Evolutionary conservation across 2,329 filamentous ascomycete species (phyloP), one percentile per base, ranked within the genome.

Genomic region (Simplicillium aogashimaense): DNA sequence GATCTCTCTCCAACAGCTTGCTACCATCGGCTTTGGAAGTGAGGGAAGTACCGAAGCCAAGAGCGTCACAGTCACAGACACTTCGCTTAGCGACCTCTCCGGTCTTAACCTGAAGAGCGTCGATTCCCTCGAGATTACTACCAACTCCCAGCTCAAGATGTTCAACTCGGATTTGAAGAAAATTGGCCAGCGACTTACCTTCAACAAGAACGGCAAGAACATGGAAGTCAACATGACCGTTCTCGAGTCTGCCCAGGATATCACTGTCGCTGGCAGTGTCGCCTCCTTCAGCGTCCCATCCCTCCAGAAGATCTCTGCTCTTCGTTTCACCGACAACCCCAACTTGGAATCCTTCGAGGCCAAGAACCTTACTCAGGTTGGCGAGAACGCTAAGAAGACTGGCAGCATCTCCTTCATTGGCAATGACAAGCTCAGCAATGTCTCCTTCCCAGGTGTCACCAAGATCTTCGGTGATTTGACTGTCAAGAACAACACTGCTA

Each of bases 401-500:
- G 42, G 42, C 39, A 55, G 55, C 14, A 54, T 84, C 44, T 76
- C 78, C 3, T 76, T 83, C 53, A 70, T 78, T 58, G 73, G 72
- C 65, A 83, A 83, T 68, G 60, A 63, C 33, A 58, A 69, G 45
- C 66, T 83, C 38, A 60, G 66, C 58, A 95, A 94, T 75, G 72
- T 95, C 63, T 79, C 81, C 44, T 75, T 94, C 64, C 81, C 83
- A 36, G 36, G 57, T 16, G 72, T 97, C 35, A 72, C 69, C 49
- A 73, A 65, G 40, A 74, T 95, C 54, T 78, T 75, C 50, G 89
- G 86, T 67, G 86, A 83, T 59, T 76, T 94, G 59, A 79, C 83
- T 52, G 78, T 98, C 56, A 82, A 85, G 65, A 94, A 95, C 78
- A 95, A 97, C 81, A 86, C 86, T 45, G 68, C 70, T 41, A 74